Evolutionary conservation across 129 eudicot species (phyloP), one percentile per base, ranked within the genome.

Genomic region (Ambrosia artemisiifolia): DNA sequence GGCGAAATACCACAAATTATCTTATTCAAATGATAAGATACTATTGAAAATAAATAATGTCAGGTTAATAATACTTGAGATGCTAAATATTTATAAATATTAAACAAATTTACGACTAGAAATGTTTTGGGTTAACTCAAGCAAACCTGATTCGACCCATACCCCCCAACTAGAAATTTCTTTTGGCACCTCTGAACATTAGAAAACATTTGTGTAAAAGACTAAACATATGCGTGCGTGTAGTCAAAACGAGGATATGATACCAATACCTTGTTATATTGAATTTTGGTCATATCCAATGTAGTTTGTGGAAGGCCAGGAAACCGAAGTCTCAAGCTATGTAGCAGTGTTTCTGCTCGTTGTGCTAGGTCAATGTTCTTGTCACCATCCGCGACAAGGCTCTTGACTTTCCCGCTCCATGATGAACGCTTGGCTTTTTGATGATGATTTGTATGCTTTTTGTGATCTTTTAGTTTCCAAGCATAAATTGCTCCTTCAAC

Each of bases 261-360:
- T 40, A 55, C 7, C 11, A 53, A 33, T 64, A 88, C 96, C 96
- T 81, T 84, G 91, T 88, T 92, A 61, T 84, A 88, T 78, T 86
- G 96, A 75, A 92, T 92, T 78, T 92, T 92, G 87, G 79, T 81
- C 97, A 92, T 92, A 69, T 92, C 97, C 36, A 92, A 69, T n/a
- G 97, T 83, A 42, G 28, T 24, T 24, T 24, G 28, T 24, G 28
- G 28, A 24, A 24, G 28, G 28, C 28, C 28, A 24, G 28, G 96
- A 57, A 84, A 92, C 7, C 89, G 96, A 17, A 85, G 81, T 53
- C 86, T 83, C 18, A 92, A 79, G 69, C 85, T 84, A 24, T 74
- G 92, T 72, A 92, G 73, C 47, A 92, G 59, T 3, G 84, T 83
- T 69, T 92, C 96, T 6, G 96, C 97, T 18, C 97, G 84, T 63